Evolutionary conservation across 148 eudicot species (phyloP).

Genomic region (Heliosperma pusillum): DNA sequence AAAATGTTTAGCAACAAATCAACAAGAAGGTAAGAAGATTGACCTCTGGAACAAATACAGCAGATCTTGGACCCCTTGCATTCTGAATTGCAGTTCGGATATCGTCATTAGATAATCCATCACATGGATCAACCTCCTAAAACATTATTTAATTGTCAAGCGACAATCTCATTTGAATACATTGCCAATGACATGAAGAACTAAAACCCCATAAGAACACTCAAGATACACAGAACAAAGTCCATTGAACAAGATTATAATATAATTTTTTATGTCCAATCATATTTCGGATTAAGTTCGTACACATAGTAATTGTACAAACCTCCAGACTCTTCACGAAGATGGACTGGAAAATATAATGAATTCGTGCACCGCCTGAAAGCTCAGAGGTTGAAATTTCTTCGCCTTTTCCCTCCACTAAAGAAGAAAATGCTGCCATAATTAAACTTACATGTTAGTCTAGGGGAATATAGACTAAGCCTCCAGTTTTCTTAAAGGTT

Average conservation of each 20-base stretch:
- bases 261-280: background rate
- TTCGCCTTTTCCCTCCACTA: constrained; percentile 93
- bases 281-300: background rate
- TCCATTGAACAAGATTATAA: constrained; percentile 1
- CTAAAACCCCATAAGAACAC: background rate
- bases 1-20: background rate
- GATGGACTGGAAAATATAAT: constrained; percentile 86
- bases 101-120: constrained; percentile 86
- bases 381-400: constrained; percentile 91
- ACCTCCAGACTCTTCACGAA: constrained; percentile 95
- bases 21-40: constrained; percentile 3
- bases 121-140: constrained; percentile 96
- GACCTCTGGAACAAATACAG: constrained; percentile 84
- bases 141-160: constrained; percentile 15
- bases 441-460: constrained; percentile 9
- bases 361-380: constrained; percentile 95
- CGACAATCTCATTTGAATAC: background rate
- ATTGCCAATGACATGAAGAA: background rate
- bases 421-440: constrained; percentile 81
- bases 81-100: constrained; percentile 91
- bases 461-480: background rate
- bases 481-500: no score
- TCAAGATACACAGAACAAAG: background rate
- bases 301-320: constrained; percentile 9
- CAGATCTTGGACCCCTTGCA: constrained; percentile 91